Percentiles rank a stretch among this genome's conserved stretches.
Conservation (phyloP, 129 eudicot genomes). For the Flaveria linearis region DNA sequence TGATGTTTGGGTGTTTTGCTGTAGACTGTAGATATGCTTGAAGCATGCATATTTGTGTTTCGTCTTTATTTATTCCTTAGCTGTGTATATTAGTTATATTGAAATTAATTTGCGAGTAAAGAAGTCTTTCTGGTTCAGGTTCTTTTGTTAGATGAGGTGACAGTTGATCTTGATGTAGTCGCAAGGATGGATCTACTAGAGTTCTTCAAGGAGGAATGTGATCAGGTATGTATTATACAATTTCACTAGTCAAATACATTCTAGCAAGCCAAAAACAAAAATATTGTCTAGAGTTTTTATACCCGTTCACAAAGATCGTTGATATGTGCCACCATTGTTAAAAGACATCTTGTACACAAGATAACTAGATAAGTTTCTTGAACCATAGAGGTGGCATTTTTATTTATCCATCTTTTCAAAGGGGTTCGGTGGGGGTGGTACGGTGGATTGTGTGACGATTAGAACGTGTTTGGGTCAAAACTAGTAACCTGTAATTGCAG, state of each 20-base stretch:
- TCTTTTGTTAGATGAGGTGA: conserved; percentile 91
- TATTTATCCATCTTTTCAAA: neutral
- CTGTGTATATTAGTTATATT: neutral
- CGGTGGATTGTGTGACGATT: neutral
- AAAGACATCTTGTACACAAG: neutral
- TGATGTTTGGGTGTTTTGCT: neutral
- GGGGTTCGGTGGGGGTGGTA: neutral
- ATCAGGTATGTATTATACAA: conserved; percentile 50
- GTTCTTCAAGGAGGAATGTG: conserved; percentile 89
- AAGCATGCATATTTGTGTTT: neutral
- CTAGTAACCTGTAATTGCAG: neutral
- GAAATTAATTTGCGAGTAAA: neutral
- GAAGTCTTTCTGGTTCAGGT: conserved; percentile 51
- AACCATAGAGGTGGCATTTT: conserved; percentile 5
- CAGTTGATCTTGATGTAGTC: conserved; percentile 92
- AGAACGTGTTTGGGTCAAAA: neutral
- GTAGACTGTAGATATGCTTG: neutral
- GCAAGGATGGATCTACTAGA: conserved; percentile 96
- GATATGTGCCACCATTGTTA: neutral
- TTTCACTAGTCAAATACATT: neutral
- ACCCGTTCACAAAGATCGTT: neutral
- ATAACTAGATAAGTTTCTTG: neutral
- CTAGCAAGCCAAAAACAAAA: neutral
- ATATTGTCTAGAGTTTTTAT: neutral
- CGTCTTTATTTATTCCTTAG: neutral